Evolutionary conservation across 768 basidiomycete species (phyloP), one percentile per base, ranked within the genome.

Genomic region (Boletus reticuloceps): DNA sequence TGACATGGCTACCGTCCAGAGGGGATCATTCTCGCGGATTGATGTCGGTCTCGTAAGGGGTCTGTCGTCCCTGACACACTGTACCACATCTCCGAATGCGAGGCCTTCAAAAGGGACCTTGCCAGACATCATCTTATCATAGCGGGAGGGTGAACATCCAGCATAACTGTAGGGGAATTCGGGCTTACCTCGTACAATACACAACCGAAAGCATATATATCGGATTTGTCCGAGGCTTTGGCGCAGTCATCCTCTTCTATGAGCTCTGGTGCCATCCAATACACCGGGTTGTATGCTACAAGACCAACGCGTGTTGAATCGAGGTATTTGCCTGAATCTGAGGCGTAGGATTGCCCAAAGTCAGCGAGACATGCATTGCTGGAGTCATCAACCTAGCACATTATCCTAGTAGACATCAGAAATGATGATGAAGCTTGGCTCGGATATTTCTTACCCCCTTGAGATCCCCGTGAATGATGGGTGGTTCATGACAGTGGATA

Each of bases 391-490:
- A 70, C 60, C 45, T n/a, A 70, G 47, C 22, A 64, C 55, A 34
- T 70, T 70, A 17, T 62, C 60, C 70, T 69, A 47, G 20, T 27
- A 14, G 37, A 19, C 20, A 6, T 64, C 47, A 54, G 51, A 45
- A 22, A 43, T 14, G 31, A 41, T 17, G 16, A 47, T 27, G 13
- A 43, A n/a, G 36, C 49, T 42, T 9, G 4, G 17, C n/a, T 58
- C 4, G 17, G 17, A 46, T 19, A 20, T 50, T 20, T 38, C 69
- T 61, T 47, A 56, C 76, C 31, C 69, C 70, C 57, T 77, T 78
- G 27, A 78, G 31, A 58, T 78, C 77, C 8, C 77, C 74, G 25
- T 78, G 77, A 14, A 75, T 56, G 27, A 78, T 63, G 31, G 68
- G 63, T 0, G 68, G 68, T 5, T 66, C 51, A 16, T 60, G 58